Evolutionary conservation across 495 filamentous ascomycete species (phyloP), one percentile per base, ranked within the genome.

Genomic region (Podospora pseudopauciseta): DNA sequence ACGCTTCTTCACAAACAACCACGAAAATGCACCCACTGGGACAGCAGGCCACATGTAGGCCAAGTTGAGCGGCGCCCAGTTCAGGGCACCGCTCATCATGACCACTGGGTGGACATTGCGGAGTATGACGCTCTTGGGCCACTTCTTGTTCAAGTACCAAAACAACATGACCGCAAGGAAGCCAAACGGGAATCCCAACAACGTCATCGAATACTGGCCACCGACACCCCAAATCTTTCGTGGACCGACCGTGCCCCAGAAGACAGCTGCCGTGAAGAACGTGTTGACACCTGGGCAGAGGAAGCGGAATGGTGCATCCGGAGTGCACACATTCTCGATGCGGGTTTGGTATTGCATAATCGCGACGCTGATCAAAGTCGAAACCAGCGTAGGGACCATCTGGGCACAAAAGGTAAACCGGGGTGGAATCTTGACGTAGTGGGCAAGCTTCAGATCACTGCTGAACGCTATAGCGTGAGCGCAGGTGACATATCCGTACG

Each of bases 171-270:
- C 77, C 6, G 80, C 57, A 16, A 71, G 60, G 3, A 78, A 64
- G 7, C 80, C 80, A 16, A 81, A 70, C 3, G 80, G 80, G 68
- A 82, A 81, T 1, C 78, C 80, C 0, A 77, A 19, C 0, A 82
- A 73, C 6, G 78, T 78, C 66, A 71, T 65, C 16, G 72, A 68
- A 57, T 82, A 82, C 65, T 74, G 78, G 3, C 80, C 80, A 5
- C 73, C 76, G 6, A 64, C 64, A 19, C 79, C 79, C 68, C 76
- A 82, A 19, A 81, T 73, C 73, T 81, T 82, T 59, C 75, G 67
- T n/a, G 80, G 80, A 2, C 80, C 80, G 20, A 82, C 74, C 2
- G 80, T 82, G 15, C 80, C 80, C 80, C 80, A 82, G 32, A 82
- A 77, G 1, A 82, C 77, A 26, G 79, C 76, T 6, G 80, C 76